Percentiles rank a stretch among this genome's conserved stretches.
phyloP scores from a whole-genome alignment of 306 rosid species.

The Begonia loranthoides region DNA sequence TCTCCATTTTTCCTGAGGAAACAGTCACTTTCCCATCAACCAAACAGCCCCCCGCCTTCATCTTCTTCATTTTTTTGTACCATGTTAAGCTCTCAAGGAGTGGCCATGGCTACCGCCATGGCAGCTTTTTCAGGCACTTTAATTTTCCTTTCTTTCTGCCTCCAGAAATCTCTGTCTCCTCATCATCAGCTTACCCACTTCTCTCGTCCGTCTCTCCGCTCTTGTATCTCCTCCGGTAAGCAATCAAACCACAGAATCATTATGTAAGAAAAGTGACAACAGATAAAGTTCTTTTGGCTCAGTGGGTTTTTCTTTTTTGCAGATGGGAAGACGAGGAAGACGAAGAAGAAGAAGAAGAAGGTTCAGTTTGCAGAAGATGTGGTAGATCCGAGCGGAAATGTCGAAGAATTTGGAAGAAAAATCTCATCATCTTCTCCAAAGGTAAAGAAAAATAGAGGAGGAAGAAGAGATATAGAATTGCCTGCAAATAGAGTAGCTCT shows the following conservation, averaged over 20 bases:
- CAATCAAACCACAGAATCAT: background rate
- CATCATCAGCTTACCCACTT: slow-evolving; percentile 23
- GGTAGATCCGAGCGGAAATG: slow-evolving; percentile 36
- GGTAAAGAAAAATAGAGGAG: slow-evolving; percentile 6
- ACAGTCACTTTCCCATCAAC: too few relatives aligned
- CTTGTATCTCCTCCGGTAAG: slow-evolving; percentile 71
- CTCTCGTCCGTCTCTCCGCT: slow-evolving; percentile 35
- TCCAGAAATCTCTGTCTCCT: slow-evolving; percentile 33
- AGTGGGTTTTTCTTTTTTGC: background rate
- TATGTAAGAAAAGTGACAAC: too few relatives aligned
- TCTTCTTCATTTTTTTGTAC: slow-evolving; percentile 13
- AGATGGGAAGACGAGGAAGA: slow-evolving; percentile 40
- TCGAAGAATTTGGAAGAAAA: slow-evolving; percentile 27
- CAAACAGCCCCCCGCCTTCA: background rate
- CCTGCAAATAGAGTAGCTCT: slow-evolving; percentile 70
- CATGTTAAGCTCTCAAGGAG: slow-evolving; percentile 48
- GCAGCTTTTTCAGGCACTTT: slow-evolving; percentile 85
- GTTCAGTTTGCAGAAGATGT: slow-evolving; percentile 83
- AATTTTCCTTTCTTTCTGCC: slow-evolving; percentile 64
- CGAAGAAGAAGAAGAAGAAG: slow-evolving; percentile 39
- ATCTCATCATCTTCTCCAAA: slow-evolving; percentile 6
- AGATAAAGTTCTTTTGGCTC: background rate
- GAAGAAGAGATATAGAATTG: slow-evolving; percentile 31
- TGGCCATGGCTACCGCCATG: slow-evolving; percentile 87
- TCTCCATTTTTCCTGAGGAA: too few relatives aligned